Evolutionary conservation across 1,139 yeast species (phyloP), one percentile per base, ranked within the genome.

Genomic region (Yamadazyma oceani): DNA sequence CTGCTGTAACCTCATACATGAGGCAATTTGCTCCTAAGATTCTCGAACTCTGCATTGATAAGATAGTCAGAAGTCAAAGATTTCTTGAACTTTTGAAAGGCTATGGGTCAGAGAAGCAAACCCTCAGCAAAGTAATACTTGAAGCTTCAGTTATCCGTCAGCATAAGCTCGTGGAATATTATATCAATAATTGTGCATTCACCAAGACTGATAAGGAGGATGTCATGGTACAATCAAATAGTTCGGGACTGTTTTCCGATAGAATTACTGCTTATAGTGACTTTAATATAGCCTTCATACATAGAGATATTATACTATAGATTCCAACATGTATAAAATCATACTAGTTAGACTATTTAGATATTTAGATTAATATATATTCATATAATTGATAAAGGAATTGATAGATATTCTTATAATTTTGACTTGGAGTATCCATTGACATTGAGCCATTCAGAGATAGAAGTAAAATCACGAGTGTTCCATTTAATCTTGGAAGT

Each of bases 401-500:
- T 21, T 21, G 10, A 21, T 21, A 21, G 23, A 10, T 21, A 21
- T 12, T 24, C 13, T 16, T 27, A 27, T 12, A 27, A 16, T 29
- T 48, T 47, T 11, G 44, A 49, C 43, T 62, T 51, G 33, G 49
- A 49, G 54, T 71, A 75, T 21, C 73, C 77, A 44, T 78, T 70
- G 7, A 62, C 58, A 34, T 57, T 47, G 51, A 81, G 70, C 80
- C 84, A 87, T 26, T 66, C 56, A 37, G 64, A 53, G 39, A 87
- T 78, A 26, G 66, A 71, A 14, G 64, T 65, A 34, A 70, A 61
- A 52, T 85, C 94, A 50, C 90, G 80, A 42, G 68, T 57, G 37
- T 82, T 71, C 92, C 90, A 85, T 41, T 71, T 64, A 41, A 79
- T 71, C 58, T 80, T 78, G 37, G 88, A 64, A 32, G 75, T 67